These are phyloP conservation scores for Stylonectria norvegica DNA, from an alignment of 2,329 filamentous ascomycete species.

Conservation along the genomic window DNA sequence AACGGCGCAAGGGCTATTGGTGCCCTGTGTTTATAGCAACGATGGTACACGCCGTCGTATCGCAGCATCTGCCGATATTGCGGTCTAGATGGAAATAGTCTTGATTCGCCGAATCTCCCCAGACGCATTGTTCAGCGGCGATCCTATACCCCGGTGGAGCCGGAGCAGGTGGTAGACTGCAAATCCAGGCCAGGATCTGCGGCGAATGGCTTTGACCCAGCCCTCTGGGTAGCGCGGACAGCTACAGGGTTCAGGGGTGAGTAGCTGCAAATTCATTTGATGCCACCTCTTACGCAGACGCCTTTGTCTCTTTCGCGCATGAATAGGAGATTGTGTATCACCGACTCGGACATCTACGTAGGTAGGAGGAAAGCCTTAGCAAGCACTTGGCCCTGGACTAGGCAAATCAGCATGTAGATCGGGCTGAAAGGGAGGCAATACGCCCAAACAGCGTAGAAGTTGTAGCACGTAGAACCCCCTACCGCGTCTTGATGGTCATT, in stretches of 20 bases:
- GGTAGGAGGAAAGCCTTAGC: too few species aligned
- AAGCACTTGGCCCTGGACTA: too few species aligned
- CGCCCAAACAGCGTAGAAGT: too few species aligned
- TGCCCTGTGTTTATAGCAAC: too few species aligned
- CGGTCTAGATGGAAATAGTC: constrained; percentile 7
- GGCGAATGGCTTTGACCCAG: constrained; percentile 20
- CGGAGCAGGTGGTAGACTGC: constrained; percentile 6
- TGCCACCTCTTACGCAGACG: constrained; percentile 9
- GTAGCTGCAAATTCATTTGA: constrained; percentile 20
- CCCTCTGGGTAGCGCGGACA: constrained; percentile 23
- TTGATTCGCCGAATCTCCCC: constrained; percentile 10
- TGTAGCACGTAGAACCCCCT: too few species aligned
- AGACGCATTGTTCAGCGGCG: constrained; percentile 10
- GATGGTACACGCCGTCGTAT: constrained; percentile 2
- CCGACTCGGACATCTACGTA: too few species aligned
- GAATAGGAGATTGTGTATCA: constrained; percentile 1
- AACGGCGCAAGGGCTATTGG: not conserved
- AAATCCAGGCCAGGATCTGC: constrained; percentile 13
- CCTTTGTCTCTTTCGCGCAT: too few species aligned
- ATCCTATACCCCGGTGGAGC: constrained; percentile 9
- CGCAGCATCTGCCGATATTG: constrained; percentile 8
- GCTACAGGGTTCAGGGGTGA: constrained; percentile 22
- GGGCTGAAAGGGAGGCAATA: constrained; percentile 1
- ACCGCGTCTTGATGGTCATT: not conserved
- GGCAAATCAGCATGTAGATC: not conserved